These are phyloP conservation scores for Aphanomyces cochlioides DNA, from an alignment of 352 stramenopile species.

Conservation along the genomic window DNA sequence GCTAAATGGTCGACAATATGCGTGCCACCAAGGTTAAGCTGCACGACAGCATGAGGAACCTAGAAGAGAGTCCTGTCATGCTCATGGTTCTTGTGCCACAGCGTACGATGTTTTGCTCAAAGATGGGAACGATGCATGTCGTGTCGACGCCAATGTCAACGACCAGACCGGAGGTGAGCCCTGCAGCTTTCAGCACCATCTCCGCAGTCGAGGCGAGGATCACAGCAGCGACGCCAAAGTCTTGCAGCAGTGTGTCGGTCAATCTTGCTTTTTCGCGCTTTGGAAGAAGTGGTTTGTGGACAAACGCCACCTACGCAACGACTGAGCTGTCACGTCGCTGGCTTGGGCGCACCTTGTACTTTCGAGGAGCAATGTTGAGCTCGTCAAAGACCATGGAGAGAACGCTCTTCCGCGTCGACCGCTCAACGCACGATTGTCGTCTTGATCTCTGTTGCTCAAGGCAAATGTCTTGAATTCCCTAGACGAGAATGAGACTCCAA, in stretches of 20 bases:
- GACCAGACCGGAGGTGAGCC: constrained; percentile 15
- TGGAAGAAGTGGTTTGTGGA: constrained; percentile 1
- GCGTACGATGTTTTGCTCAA: constrained; percentile 18
- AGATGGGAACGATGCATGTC: constrained; percentile 25
- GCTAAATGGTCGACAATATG: not conserved
- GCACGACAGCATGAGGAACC: constrained; percentile 13
- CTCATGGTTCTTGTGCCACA: no score
- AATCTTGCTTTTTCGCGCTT: not conserved
- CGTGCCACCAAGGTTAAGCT: not conserved
- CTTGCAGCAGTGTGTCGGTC: constrained; percentile 7
- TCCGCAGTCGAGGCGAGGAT: constrained; percentile 9
- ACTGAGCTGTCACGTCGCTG: no score
- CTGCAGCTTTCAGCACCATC: not conserved
- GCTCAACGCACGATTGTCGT: constrained; percentile 6
- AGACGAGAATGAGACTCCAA: not conserved
- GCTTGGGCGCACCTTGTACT: constrained; percentile 5
- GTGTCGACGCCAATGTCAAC: constrained; percentile 20
- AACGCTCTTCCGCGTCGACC: not conserved
- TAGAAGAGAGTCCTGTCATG: not conserved
- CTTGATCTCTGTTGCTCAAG: not conserved
- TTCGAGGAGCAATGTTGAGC: not conserved
- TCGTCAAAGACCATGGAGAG: constrained; percentile 9
- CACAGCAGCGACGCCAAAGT: constrained; percentile 8
- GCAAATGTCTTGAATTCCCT: not conserved
- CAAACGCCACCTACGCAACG: constrained; percentile 3